These are phyloP conservation scores for Casaregolazyma lundiana DNA, from an alignment of 1,139 yeast genomes.

Conservation along the genomic window DNA sequence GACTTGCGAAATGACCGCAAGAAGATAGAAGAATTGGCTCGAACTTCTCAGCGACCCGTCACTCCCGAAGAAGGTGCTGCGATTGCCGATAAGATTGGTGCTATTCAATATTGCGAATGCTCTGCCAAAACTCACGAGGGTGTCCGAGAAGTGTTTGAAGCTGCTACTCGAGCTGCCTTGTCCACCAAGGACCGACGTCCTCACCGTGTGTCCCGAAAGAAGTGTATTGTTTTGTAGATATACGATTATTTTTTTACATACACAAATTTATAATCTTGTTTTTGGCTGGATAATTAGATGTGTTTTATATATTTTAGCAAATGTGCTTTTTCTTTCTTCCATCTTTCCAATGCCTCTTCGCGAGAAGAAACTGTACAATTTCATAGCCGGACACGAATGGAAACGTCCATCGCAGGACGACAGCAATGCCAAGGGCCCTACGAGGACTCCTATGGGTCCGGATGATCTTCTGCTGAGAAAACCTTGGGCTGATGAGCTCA, in stretches of 20 bases:
- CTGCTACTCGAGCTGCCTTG: conserved; percentile 87
- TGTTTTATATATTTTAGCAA: background rate
- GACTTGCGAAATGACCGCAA: conserved; percentile 76
- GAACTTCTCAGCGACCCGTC: conserved; percentile 83
- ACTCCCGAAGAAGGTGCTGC: conserved; percentile 78
- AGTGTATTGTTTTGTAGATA: conserved; percentile 53
- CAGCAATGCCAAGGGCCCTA: conserved; percentile 4
- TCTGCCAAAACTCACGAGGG: conserved; percentile 80
- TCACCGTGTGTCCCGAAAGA: conserved; percentile 28
- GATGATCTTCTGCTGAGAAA: conserved; percentile 4
- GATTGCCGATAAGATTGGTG: conserved; percentile 77
- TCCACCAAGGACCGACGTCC: conserved; percentile 48
- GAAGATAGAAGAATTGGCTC: conserved; percentile 75
- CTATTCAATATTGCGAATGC: conserved; percentile 77
- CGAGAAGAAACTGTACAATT: conserved; percentile 1
- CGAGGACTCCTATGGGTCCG: background rate
- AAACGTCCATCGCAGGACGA: background rate
- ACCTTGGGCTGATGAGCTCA: background rate
- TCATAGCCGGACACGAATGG: conserved; percentile 1
- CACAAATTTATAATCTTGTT: conserved; percentile 7
- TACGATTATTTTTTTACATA: conserved; percentile 10
- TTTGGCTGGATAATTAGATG: conserved; percentile 3
- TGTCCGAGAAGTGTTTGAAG: conserved; percentile 72
- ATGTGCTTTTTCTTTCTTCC: background rate
- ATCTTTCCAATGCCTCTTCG: background rate